Conservation (phyloP, 2,329 filamentous ascomycete species). For the Diplocarpon rosae region DNA sequence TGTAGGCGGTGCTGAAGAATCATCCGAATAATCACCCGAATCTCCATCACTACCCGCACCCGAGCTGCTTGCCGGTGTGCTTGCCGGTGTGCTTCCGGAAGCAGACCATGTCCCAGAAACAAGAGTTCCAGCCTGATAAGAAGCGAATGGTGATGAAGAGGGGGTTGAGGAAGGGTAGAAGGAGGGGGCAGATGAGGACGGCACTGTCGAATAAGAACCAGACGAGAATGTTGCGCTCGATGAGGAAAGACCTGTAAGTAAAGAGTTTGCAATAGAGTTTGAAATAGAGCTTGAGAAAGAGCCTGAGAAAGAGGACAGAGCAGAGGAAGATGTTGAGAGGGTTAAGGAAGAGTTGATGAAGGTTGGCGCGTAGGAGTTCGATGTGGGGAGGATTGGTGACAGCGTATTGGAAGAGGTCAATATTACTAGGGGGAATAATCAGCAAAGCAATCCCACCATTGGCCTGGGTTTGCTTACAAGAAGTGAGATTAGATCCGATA, state of each 20-base stretch:
- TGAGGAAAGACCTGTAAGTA: constrained; percentile 5
- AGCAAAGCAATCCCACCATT: background rate
- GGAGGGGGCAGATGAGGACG: constrained; percentile 8
- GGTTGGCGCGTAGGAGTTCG: background rate
- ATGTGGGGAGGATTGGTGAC: too few relatives aligned
- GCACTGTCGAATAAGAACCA: constrained; percentile 6
- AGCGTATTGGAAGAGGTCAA: constrained; percentile 11
- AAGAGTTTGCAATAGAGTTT: constrained; percentile 13
- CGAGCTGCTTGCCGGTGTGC: constrained; percentile 15
- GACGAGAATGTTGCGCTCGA: constrained; percentile 5
- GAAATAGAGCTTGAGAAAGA: constrained; percentile 6
- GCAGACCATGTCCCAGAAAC: background rate
- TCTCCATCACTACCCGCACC: constrained; percentile 11
- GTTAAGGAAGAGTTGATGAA: constrained; percentile 16
- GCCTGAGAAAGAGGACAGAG: background rate
- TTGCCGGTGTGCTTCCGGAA: constrained; percentile 10
- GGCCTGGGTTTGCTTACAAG: constrained; percentile 16
- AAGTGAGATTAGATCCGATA: constrained; percentile 24
- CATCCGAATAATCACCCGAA: constrained; percentile 8
- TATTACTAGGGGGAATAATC: constrained; percentile 22
- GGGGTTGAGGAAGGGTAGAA: constrained; percentile 4
- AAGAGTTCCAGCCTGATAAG: too few relatives aligned
- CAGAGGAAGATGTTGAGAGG: constrained; percentile 4
- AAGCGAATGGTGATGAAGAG: background rate
- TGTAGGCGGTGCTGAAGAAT: constrained; percentile 15